Conservation (phyloP, 768 basidiomycete species). For the Lanmaoa pseudosensibilis region DNA sequence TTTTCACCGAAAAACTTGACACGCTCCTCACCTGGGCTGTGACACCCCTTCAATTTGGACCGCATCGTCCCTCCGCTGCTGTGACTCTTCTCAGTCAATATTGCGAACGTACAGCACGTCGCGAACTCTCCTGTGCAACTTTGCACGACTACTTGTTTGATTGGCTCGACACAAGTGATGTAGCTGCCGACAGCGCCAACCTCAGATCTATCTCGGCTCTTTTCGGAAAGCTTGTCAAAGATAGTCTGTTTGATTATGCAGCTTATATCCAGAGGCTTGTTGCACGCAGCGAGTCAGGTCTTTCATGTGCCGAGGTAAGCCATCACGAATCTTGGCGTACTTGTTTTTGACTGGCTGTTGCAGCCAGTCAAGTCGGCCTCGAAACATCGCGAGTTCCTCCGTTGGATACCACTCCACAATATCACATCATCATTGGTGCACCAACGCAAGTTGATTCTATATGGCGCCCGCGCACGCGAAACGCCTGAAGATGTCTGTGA, state of each 20-base stretch:
- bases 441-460: constrained; percentile 68
- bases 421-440: constrained; percentile 57
- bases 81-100: constrained; percentile 66
- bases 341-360: neutral
- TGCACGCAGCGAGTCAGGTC: constrained; percentile 68
- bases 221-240: constrained; percentile 69
- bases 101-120: constrained; percentile 62
- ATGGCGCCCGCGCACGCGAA: constrained; percentile 67
- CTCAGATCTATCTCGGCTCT: constrained; percentile 62
- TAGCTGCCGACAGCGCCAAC: constrained; percentile 56
- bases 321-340: neutral
- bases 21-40: constrained; percentile 79
- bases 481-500: constrained; percentile 72
- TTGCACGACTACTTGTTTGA: constrained; percentile 78
- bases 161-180: constrained; percentile 72
- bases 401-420: constrained; percentile 69
- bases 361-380: constrained; percentile 37
- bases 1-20: constrained; percentile 69
- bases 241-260: constrained; percentile 71
- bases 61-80: constrained; percentile 76
- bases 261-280: constrained; percentile 79
- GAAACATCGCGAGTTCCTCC: constrained; percentile 67
- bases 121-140: constrained; percentile 57
- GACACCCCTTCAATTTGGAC: constrained; percentile 77
- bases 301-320: constrained; percentile 54